Evolutionary conservation across 306 rosid species (phyloP), one percentile per base, ranked within the genome.

Genomic region (Medicago ruthenica): DNA sequence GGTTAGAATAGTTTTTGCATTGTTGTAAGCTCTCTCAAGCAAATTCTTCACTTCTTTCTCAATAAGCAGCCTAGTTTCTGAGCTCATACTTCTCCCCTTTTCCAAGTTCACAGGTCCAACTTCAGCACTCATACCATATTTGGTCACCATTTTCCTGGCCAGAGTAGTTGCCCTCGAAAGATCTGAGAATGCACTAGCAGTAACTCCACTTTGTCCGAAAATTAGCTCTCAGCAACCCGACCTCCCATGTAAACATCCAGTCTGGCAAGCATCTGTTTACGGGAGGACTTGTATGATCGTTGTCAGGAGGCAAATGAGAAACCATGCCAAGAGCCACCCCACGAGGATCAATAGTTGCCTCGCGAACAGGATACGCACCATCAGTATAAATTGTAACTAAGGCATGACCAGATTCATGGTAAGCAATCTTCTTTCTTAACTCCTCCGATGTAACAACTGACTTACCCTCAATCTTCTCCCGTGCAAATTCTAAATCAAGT

Each of bases 231-330:
- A 2, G 96, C 98, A 65, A 88, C 98, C 36, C 95, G 77, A 11
- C 98, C 98, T 39, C 96, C 97, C 98, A 94, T 91, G 75, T 73
- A 75, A 60, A 91, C 90, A 61, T 94, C 96, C 7, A 94, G 98
- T 17, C 73, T 54, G 0, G 97, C 97, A 76, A 91, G 97, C 96
- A 94, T 86, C 80, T 91, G 93, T 72, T 88, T 91, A 18, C 90
- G 88, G 10, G 91, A 83, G 64, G 79, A 1, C 50, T 84, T 89
- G 2, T 94, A 79, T 91, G 79, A 37, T 90, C 97, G 74, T 83
- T 86, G 6, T 85, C 96, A 1, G 4, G 31, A 27, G 97, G 95
- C 73, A 94, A 80, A 15, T 85, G 95, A 55, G 89, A 24, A 74
- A 94, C 96, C 97, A 87, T 94, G 70, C 98, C 97, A 63, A 90